These are phyloP conservation scores for Rugonectria rugulosa DNA, from an alignment of 2,329 filamentous ascomycete genomes.

Conservation along the genomic window DNA sequence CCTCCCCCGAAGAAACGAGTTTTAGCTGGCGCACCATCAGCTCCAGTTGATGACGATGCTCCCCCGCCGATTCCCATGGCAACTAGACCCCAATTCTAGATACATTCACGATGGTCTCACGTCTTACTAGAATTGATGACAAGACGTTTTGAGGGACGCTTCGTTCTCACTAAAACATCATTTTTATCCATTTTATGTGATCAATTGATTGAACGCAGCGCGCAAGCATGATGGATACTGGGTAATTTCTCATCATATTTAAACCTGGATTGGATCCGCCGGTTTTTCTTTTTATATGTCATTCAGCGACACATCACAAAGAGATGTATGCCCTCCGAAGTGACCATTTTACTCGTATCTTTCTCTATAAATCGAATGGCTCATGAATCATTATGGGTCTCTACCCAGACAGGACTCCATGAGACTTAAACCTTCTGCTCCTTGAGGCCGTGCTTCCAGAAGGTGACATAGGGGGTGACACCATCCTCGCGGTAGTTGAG, in stretches of 20 bases:
- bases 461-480: slow-evolving; percentile 83
- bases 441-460: slow-evolving; percentile 94
- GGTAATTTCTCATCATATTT: neutral
- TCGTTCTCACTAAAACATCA: neutral
- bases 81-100: slow-evolving; percentile 57
- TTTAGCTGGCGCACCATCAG: slow-evolving; percentile 36
- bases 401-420: slow-evolving; percentile 18
- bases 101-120: neutral
- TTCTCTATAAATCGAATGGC: slow-evolving; percentile 28
- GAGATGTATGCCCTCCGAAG: slow-evolving; percentile 29
- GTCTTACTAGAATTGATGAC: too few relatives aligned
- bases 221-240: neutral
- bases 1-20: slow-evolving; percentile 62
- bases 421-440: slow-evolving; percentile 86
- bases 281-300: slow-evolving; percentile 31
- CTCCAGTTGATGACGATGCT: slow-evolving; percentile 38
- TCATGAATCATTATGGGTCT: slow-evolving; percentile 27
- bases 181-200: neutral
- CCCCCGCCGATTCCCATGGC: slow-evolving; percentile 62
- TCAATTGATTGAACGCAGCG: neutral
- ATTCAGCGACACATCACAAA: slow-evolving; percentile 33
- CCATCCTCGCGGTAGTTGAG: slow-evolving; percentile 99
- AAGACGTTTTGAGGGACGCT: slow-evolving; percentile 23
- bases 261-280: slow-evolving; percentile 26
- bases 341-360: slow-evolving; percentile 22